Base-by-base conservation (phyloP, 108 stramenopile species). In the Fistulifera pelliculosa region DNA sequence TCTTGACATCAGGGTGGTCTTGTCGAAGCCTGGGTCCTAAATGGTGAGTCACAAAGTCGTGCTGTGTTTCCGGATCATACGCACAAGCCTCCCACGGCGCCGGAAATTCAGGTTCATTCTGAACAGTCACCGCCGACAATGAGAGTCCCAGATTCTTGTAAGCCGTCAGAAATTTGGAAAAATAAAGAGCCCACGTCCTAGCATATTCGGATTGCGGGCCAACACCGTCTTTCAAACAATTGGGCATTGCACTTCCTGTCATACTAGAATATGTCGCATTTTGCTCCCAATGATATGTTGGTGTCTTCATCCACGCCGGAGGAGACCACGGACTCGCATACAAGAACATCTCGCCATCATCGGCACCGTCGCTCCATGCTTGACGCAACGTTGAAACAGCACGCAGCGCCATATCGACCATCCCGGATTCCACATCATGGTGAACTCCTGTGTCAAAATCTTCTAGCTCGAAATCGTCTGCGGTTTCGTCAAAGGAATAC, bases 61-160 rank as follows among this genome's bases (percentile, higher is more conserved):
- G 58, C 63, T 87, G 60, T n/a, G 69, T 49, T 15, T 52, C 31
- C 17, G 85, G 64, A 16, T 83, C 90, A 70, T 80, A 95, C 27
- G 75, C 58, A 65, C 96, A 97, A 1, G 96, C 96, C 38, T 97
- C 96, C 96, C 96, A 97, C 2, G 95, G 95, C n/a, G 93, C 93
- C 12, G 87, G 71, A 53, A 94, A 94, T 62, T 95, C 94, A 8
- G 96, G 94, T 65, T 97, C 96, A 53, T 97, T 97, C 62, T 97
- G 96, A 1, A 85, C 74, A 1, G 90, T 84, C 11, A 95, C 69
- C 23, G 71, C 89, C 61, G 58, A 86, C 19, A 95, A 55, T 7
- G 72, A 56, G 12, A 93, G 48, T 8, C 87, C 85, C 22, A 73
- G 66, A 27, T 74, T 62, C 18, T 59, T 47, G 58, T 87, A 94